Evolutionary conservation across 1,139 yeast species (phyloP).

Genomic region (Schwanniomyces etchellsii): DNA sequence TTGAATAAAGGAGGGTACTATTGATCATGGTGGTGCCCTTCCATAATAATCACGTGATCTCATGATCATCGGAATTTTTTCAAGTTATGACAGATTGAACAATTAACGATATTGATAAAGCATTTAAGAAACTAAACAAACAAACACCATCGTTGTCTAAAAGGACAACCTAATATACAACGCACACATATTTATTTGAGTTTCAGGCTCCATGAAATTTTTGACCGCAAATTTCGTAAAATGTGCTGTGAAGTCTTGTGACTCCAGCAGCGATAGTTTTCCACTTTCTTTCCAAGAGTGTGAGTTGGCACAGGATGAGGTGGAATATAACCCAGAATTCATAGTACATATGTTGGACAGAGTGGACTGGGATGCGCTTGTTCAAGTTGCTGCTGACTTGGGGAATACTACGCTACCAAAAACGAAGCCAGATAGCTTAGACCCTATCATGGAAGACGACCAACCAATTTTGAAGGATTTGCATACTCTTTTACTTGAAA

Average conservation of each 20-base stretch:
- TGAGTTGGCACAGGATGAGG: constrained; percentile 68
- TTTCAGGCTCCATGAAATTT: constrained; percentile 63
- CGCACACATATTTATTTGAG: too few species aligned
- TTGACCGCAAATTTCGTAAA: constrained; percentile 92
- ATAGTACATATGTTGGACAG: constrained; percentile 72
- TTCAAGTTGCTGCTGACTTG: constrained; percentile 69
- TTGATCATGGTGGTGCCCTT: too few species aligned
- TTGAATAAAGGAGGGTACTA: too few species aligned
- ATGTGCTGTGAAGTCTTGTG: constrained; percentile 85
- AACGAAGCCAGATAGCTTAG: constrained; percentile 57
- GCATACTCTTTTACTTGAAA: constrained; percentile 74
- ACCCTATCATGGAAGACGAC: constrained; percentile 52
- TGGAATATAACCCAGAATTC: constrained; percentile 81
- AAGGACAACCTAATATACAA: too few species aligned
- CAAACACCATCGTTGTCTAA: too few species aligned
- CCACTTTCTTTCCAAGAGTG: constrained; percentile 75
- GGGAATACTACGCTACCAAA: constrained; percentile 65
- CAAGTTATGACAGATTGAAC: too few species aligned
- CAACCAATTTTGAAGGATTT: constrained; percentile 64
- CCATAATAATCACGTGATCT: too few species aligned
- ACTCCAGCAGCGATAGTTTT: constrained; percentile 66
- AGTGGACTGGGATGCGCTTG: constrained; percentile 82
- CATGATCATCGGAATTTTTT: too few species aligned
- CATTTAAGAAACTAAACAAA: too few species aligned
- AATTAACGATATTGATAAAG: too few species aligned